Evolutionary conservation across 495 filamentous ascomycete genomes (phyloP).

Genomic region (Aspergillus leporis): DNA sequence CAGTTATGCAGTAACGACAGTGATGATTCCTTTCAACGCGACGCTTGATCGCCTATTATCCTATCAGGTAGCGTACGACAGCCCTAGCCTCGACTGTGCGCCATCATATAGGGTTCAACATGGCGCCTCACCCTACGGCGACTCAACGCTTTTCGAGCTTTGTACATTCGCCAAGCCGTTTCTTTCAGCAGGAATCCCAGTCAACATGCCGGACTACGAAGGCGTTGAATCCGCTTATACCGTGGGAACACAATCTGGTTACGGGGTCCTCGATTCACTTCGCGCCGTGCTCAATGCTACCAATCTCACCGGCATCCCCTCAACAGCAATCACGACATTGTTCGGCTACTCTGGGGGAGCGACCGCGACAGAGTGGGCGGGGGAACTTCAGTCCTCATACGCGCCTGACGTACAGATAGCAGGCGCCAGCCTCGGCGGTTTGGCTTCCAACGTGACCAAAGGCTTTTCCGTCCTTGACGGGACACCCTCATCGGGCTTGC

Average conservation of each 20-base stretch:
- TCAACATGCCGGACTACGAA: slow-evolving; percentile 47
- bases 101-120: slow-evolving; percentile 24
- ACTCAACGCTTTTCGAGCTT: background rate
- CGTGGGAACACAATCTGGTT: slow-evolving; percentile 38
- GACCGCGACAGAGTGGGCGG: slow-evolving; percentile 48
- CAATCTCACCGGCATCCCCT: slow-evolving; percentile 3
- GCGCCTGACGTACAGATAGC: slow-evolving; percentile 40
- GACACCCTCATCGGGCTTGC: background rate
- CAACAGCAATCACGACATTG: slow-evolving; percentile 27
- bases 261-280: slow-evolving; percentile 50
- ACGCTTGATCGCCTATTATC: slow-evolving; percentile 32
- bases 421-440: slow-evolving; percentile 18
- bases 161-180: background rate
- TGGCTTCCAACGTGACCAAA: slow-evolving; percentile 13
- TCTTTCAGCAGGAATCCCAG: slow-evolving; percentile 1
- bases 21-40: slow-evolving; percentile 10
- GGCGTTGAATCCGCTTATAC: slow-evolving; percentile 41
- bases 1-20: slow-evolving; percentile 32
- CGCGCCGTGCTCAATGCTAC: slow-evolving; percentile 34
- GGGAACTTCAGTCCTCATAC: slow-evolving; percentile 45
- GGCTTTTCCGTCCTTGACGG: slow-evolving; percentile 1
- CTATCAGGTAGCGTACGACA: slow-evolving; percentile 48
- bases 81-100: slow-evolving; percentile 30
- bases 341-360: slow-evolving; percentile 54
- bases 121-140: background rate